phyloP scores from a whole-genome alignment of 768 basidiomycete species.

The Cystobasidium tubakii region DNA sequence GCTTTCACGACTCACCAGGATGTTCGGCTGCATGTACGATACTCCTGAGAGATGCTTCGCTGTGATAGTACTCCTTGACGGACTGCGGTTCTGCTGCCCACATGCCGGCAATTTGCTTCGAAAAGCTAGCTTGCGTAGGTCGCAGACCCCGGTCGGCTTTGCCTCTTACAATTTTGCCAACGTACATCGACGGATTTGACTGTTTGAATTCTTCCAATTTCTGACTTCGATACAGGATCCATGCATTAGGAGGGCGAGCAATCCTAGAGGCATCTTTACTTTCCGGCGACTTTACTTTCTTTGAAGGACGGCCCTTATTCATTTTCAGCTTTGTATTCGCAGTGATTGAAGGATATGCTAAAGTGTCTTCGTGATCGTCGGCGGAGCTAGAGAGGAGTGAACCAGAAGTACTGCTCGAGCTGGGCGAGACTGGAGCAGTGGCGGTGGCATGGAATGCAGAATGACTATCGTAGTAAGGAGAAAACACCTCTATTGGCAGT shows the following conservation, averaged over 20 bases:
- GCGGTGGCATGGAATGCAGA: background rate
- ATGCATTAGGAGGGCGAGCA: constrained; percentile 71
- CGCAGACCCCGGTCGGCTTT: constrained; percentile 38
- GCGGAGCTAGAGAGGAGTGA: background rate
- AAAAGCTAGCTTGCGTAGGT: constrained; percentile 60
- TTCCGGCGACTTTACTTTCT: background rate
- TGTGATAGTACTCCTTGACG: constrained; percentile 52
- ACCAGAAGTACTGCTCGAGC: background rate
- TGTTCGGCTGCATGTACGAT: constrained; percentile 41
- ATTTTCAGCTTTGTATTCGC: background rate
- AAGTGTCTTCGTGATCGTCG: background rate
- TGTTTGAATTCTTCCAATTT: constrained; percentile 54
- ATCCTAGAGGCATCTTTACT: background rate
- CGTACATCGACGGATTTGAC: constrained; percentile 47
- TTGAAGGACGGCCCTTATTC: background rate
- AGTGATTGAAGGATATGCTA: background rate
- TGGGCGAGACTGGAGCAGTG: background rate
- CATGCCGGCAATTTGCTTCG: constrained; percentile 59
- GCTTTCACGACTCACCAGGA: constrained; percentile 45
- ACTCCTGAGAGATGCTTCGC: constrained; percentile 47
- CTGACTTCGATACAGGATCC: constrained; percentile 72
- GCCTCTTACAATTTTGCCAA: constrained; percentile 29
- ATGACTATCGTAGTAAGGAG: background rate
- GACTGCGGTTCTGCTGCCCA: constrained; percentile 59
- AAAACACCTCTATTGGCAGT: background rate